phyloP scores from a whole-genome alignment of 2,329 filamentous ascomycete species.

The Arthrinium puccinioides region DNA sequence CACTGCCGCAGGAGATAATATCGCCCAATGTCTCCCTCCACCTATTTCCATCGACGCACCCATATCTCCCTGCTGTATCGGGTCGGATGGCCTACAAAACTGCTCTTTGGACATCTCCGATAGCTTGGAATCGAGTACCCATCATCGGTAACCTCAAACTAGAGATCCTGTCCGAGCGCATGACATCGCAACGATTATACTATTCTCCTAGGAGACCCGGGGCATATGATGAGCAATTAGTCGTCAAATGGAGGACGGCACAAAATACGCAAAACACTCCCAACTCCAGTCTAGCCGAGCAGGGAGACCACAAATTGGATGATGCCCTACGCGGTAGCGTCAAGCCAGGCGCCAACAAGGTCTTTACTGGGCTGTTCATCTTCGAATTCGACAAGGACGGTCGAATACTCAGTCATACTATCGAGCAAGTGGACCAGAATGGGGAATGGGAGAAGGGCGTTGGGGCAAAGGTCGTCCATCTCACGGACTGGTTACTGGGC shows the following conservation, averaged over 20 bases:
- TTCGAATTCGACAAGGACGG: constrained; percentile 93
- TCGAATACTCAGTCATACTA: constrained; percentile 78
- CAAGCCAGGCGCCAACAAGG: constrained; percentile 55
- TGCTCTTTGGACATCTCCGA: constrained; percentile 89
- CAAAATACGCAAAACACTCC: constrained; percentile 36
- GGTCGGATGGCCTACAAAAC: constrained; percentile 87
- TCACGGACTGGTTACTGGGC: constrained; percentile 92
- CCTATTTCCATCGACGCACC: constrained; percentile 71
- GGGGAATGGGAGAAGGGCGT: constrained; percentile 74
- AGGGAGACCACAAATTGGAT: constrained; percentile 26
- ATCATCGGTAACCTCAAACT: constrained; percentile 85
- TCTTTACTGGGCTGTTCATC: constrained; percentile 87
- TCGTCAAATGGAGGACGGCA: constrained; percentile 81
- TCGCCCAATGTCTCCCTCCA: constrained; percentile 65
- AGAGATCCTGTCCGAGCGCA: constrained; percentile 82
- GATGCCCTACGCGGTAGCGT: constrained; percentile 28
- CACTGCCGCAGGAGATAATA: constrained; percentile 67
- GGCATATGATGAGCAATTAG: constrained; percentile 66
- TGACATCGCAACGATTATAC: constrained; percentile 55
- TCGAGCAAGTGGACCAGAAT: constrained; percentile 84
- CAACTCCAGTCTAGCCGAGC: constrained; percentile 18
- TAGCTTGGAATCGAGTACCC: constrained; percentile 91
- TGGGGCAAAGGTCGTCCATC: constrained; percentile 76
- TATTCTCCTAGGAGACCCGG: constrained; percentile 42
- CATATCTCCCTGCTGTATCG: constrained; percentile 84